Conservation (phyloP, 2,329 filamentous ascomycete species). For the Trichoderma guizhouense region DNA sequence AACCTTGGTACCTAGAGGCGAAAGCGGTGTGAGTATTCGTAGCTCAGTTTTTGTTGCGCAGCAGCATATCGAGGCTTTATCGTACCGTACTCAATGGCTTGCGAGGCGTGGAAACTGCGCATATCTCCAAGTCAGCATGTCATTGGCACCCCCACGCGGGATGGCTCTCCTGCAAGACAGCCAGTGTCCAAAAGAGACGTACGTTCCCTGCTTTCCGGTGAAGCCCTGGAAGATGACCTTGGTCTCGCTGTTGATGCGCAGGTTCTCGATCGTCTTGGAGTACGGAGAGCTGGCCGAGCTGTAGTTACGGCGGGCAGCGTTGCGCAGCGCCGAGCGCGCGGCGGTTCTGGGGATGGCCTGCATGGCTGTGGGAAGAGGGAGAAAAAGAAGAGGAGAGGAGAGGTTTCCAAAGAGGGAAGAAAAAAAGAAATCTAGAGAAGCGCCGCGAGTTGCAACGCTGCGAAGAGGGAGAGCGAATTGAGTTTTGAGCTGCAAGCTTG, state of each 20-base stretch:
- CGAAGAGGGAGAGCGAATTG: constrained; percentile 20
- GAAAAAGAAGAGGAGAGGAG: constrained; percentile 15
- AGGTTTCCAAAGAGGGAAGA: constrained; percentile 3
- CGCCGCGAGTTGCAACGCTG: constrained; percentile 24
- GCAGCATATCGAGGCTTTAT: constrained; percentile 21
- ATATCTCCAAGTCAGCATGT: constrained; percentile 1
- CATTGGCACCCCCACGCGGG: neutral
- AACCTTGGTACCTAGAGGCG: constrained; percentile 76
- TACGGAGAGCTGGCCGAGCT: constrained; percentile 69
- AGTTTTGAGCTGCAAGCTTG: constrained; percentile 21
- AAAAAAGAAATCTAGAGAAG: neutral
- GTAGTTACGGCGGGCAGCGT: constrained; percentile 66
- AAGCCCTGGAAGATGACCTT: constrained; percentile 97
- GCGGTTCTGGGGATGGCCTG: constrained; percentile 73
- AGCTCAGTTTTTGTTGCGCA: constrained; percentile 13
- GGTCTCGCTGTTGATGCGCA: constrained; percentile 88
- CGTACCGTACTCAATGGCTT: constrained; percentile 97
- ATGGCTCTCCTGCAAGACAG: neutral
- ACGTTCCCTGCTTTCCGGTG: constrained; percentile 95
- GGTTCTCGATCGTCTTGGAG: constrained; percentile 72
- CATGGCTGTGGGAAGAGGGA: constrained; percentile 50
- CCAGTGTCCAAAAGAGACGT: constrained; percentile 44
- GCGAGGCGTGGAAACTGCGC: constrained; percentile 87
- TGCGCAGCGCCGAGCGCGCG: constrained; percentile 67
- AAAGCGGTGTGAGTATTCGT: constrained; percentile 24